Base-by-base conservation (phyloP, 225 moss, liverwort and hornwort species). In the Rhytidiadelphus loreus region DNA sequence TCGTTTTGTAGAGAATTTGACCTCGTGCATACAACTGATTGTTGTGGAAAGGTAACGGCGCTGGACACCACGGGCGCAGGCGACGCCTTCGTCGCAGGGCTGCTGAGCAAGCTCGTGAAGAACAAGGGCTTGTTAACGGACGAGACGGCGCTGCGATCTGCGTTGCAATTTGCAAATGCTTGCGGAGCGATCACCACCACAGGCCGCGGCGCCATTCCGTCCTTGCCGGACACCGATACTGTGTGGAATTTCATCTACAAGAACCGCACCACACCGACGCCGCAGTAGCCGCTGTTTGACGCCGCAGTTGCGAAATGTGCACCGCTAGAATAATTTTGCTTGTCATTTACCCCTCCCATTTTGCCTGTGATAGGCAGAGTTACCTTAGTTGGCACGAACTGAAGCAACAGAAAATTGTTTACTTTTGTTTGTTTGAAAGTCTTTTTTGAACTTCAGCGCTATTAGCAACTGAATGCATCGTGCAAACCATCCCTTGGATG, bases 161-260 rank as follows among this genome's bases (percentile, higher is more conserved):
- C 95, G 16, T 89, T 97, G 44, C 92, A 63, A 50, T 95, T 96
- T 83, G 97, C 97, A 16, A 94, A 94, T 82, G 96, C 93, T 4
- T 96, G 97, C 79, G 96, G 95, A 71, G 96, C 96, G 35, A 93
- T 97, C 79, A 92, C 96, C 72, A 96, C 96, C 18, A 97, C 96
- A 8, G 91, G 91, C 62, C 90, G 88, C 81, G 96, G 96, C 70
- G 95, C 95, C 59, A 97, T 96, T 56, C 96, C 95, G 24, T 92
- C 95, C 86, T 91, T 96, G 37, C 97, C 96, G 4, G 81, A 93
- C 77, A 88, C 90, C 25, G 77, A 86, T 41, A 83, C 88, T 11
- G 96, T 96, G 19, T 53, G 84, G 93, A 87, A 72, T 39, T 82
- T 90, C 56, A 88, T 91, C 63, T 3, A n/a, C 33, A 35, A 12